Evolutionary conservation across 163 green algal species (phyloP).

Genomic region (Volvox carteri): DNA sequence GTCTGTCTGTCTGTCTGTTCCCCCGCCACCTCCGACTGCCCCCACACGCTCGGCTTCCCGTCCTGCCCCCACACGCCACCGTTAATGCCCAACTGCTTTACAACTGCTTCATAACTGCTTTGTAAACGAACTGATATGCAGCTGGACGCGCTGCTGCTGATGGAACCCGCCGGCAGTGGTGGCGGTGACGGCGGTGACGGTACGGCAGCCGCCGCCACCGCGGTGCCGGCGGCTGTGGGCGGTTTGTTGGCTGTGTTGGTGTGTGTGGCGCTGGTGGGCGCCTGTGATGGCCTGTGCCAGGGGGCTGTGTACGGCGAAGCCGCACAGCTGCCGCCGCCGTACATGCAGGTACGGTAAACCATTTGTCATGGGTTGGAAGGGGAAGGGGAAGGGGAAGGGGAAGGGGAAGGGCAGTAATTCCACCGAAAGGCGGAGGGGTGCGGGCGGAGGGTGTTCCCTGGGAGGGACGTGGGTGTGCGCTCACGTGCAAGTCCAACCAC

Average conservation of each 20-base stretch:
- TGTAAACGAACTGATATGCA: too few relatives aligned
- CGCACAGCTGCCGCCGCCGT: conserved; percentile 73
- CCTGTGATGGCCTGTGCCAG: conserved; percentile 80
- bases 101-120: too few relatives aligned
- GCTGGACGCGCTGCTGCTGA: conserved; percentile 63
- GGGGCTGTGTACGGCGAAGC: conserved; percentile 87
- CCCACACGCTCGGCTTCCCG: too few relatives aligned
- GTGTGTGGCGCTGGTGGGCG: conserved; percentile 71
- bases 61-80: too few relatives aligned
- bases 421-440: too few relatives aligned
- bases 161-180: background rate
- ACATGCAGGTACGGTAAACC: conserved; percentile 79
- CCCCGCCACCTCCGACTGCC: background rate
- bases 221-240: background rate
- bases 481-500: too few relatives aligned
- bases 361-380: background rate
- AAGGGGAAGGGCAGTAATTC: too few relatives aligned
- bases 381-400: too few relatives aligned
- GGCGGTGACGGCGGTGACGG: too few relatives aligned
- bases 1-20: background rate
- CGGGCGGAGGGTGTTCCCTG: too few relatives aligned
- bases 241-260: conserved; percentile 64
- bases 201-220: background rate
- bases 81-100: too few relatives aligned
- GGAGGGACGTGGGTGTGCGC: too few relatives aligned